phyloP scores from a whole-genome alignment of 208 protist genomes.

The Leishmania amazonensis region DNA sequence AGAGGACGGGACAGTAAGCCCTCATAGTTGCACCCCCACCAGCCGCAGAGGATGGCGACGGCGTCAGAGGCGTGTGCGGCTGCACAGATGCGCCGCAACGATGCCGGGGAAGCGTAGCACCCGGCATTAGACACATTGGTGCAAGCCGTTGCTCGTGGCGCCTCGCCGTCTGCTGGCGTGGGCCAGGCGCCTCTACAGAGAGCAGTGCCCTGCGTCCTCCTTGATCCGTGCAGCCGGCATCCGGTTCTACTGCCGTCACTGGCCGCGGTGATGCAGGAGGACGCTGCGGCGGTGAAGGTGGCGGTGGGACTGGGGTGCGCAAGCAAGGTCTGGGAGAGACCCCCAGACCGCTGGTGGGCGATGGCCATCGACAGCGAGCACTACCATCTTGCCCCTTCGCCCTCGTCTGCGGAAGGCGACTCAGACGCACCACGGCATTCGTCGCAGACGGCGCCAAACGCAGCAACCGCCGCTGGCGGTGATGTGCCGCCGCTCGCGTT shows the following conservation, averaged over 20 bases:
- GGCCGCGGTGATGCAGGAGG: background rate
- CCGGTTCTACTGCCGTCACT: background rate
- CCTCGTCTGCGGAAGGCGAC: background rate
- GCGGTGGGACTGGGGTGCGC: background rate
- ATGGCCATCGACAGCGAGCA: background rate
- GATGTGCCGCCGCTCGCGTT: constrained; percentile 2
- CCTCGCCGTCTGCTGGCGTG: background rate
- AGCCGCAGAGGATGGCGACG: background rate
- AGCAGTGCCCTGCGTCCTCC: background rate
- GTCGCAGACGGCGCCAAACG: background rate
- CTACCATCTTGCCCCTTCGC: background rate
- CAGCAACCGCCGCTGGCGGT: constrained; percentile 2
- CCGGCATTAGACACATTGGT: background rate
- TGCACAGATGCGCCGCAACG: background rate
- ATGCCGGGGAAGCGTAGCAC: background rate
- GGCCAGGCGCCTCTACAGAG: background rate
- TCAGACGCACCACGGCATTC: background rate
- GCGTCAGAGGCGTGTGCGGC: constrained; percentile 10
- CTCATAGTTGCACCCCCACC: background rate
- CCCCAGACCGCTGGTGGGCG: background rate
- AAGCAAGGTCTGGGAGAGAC: background rate
- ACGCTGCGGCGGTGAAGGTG: background rate
- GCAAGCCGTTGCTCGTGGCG: background rate
- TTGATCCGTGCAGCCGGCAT: background rate
- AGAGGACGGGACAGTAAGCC: background rate